Evolutionary conservation across 2,329 filamentous ascomycete species (phyloP), one percentile per base, ranked within the genome.

Genomic region (Fusarium sp.): DNA sequence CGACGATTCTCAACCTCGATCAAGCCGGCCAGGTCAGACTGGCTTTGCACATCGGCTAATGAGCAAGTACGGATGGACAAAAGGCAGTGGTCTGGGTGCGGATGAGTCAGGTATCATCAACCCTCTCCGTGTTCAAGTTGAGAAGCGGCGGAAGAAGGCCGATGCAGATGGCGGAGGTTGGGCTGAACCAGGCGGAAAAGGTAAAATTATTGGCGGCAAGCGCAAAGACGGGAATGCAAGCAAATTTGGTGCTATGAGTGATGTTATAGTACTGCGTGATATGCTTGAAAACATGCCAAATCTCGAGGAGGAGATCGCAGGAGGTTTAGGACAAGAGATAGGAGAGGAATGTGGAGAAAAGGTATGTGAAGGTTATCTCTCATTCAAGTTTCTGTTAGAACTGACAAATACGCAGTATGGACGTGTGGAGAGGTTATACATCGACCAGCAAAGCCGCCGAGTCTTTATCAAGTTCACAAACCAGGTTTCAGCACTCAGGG

Each of bases 391-490:
- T 20, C 5, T 46, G 43, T 29, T 18, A 18, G 28, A 37, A 46
- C 71, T 76, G 55, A 76, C 56, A 38, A 16, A 10, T 18, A 35
- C 42, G 13, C 50, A 93, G 89, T 97, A 97, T 77, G 94, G 94
- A 18, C 87, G 89, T 43, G 92, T 97, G 8, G 92, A 97, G 79
- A 85, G 93, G 70, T 84, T 97, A 20, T 91, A 91, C 75, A 90
- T 98, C 60, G 89, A 93, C 75, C 84, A 89, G 43, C 82, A 86
- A 69, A 84, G 84, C 48, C 80, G 84, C 15, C 88, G 89, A 54
- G 96, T 99, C 7, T 98, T 97, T 79, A 93, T 99, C 78, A 93
- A 97, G 78, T 99, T 98, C 77, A 95, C 93, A 4, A 92, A 92
- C 70, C 88, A 91, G 74, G 84, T 98, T 55, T 96, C 92, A 44